phyloP scores from a whole-genome alignment of 257 asterid species.

The Solanum habrochaites region DNA sequence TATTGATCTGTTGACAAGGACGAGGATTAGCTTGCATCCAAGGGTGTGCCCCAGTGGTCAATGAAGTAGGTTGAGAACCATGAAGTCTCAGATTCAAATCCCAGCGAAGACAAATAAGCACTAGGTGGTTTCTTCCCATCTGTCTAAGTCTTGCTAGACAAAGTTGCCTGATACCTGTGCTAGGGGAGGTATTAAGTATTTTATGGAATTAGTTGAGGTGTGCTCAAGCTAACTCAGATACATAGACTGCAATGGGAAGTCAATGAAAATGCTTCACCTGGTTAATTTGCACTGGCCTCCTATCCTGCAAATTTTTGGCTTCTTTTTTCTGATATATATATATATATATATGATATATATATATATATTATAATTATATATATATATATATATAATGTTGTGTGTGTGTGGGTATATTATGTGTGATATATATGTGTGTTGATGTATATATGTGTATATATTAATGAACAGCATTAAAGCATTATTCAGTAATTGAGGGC shows the following conservation, averaged over 20 bases:
- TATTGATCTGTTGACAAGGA: background rate
- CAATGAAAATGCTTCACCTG: background rate
- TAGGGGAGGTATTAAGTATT: background rate
- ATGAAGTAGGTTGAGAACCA: background rate
- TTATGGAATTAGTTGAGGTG: background rate
- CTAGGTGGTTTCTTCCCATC: background rate
- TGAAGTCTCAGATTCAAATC: background rate
- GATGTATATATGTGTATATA: background rate
- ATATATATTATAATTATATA: background rate
- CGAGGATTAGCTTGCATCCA: background rate
- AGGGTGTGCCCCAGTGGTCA: background rate
- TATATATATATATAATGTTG: background rate
- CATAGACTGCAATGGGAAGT: background rate
- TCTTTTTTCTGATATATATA: background rate
- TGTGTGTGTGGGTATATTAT: too few relatives aligned
- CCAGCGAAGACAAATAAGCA: background rate
- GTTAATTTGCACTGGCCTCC: background rate
- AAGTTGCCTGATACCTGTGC: background rate
- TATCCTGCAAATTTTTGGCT: background rate
- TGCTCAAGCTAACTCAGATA: background rate
- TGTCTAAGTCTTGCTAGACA: background rate
- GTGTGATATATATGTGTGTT: too few relatives aligned
- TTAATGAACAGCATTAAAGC: background rate
- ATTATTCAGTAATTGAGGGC: background rate
- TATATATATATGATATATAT: background rate